Percentiles rank a stretch among this genome's conserved stretches.
Evolutionary conservation across 371 early-diverging fungal genomes (phyloP).

Genomic region (Zancudomyces culisetae): DNA sequence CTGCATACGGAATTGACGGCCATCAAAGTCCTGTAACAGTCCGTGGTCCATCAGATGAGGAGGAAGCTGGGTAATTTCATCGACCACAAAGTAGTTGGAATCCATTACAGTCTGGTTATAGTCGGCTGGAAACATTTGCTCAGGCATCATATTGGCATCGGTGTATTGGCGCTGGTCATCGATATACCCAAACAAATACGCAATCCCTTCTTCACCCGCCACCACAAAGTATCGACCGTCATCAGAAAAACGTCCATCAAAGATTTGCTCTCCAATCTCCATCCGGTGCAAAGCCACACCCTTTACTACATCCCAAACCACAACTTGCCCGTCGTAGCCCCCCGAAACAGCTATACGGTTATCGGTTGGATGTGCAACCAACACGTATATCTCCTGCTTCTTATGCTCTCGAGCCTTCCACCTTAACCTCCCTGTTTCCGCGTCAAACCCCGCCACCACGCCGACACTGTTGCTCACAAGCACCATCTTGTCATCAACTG

Average conservation of each 20-base stretch:
- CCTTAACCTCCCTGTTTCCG: constrained; percentile 10
- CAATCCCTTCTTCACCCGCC: constrained; percentile 45
- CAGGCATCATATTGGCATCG: constrained; percentile 35
- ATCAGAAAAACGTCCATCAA: constrained; percentile 32
- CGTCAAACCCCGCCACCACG: constrained; percentile 15
- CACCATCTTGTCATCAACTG: constrained; percentile 15
- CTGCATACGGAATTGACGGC: constrained; percentile 44
- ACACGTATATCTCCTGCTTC: constrained; percentile 40
- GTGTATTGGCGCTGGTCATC: constrained; percentile 32
- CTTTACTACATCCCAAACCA: constrained; percentile 52
- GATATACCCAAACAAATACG: constrained; percentile 43
- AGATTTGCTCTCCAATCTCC: constrained; percentile 25
- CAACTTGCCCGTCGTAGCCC: constrained; percentile 65
- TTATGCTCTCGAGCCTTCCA: constrained; percentile 17
- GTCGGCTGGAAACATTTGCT: constrained; percentile 57
- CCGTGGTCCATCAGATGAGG: constrained; percentile 43
- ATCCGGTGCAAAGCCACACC: constrained; percentile 25
- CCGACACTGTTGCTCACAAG: constrained; percentile 24
- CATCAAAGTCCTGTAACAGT: constrained; percentile 43
- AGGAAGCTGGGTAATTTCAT: constrained; percentile 42
- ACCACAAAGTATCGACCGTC: constrained; percentile 42
- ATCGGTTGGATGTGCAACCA: constrained; percentile 56
- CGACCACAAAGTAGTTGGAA: constrained; percentile 44
- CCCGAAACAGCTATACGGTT: constrained; percentile 50
- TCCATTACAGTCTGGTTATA: constrained; percentile 41